phyloP scores from a whole-genome alignment of 805 yeast species.

The Yamadazyma paraphyllophila region DNA sequence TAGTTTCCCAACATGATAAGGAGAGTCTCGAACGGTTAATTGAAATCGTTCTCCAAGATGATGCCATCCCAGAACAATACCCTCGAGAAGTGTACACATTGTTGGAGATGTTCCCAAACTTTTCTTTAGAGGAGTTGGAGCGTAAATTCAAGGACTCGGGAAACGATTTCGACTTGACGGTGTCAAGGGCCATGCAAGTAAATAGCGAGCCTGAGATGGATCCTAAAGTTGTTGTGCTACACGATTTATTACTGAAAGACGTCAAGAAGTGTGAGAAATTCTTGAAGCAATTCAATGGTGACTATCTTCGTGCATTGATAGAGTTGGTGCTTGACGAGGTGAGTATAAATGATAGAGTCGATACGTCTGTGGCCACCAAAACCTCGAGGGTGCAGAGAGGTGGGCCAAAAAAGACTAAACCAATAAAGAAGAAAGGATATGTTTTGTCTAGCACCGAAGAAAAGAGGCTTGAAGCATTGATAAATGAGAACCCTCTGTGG shows the following conservation, averaged over 20 bases:
- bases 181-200: not conserved
- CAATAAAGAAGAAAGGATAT: not conserved
- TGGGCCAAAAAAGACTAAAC: not conserved
- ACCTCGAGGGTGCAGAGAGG: not conserved
- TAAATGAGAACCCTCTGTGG: not conserved
- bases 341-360: not conserved
- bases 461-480: slow-evolving; percentile 5
- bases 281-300: slow-evolving; percentile 2
- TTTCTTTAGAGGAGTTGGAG: not conserved
- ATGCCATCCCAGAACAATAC: not conserved
- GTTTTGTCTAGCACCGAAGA: slow-evolving; percentile 1
- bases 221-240: not conserved
- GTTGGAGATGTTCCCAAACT: slow-evolving; percentile 2
- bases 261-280: not conserved
- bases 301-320: slow-evolving; percentile 6
- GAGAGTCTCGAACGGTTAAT: not conserved
- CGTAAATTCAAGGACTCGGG: not conserved
- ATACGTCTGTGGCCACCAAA: not conserved
- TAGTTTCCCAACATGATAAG: not conserved
- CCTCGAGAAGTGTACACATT: slow-evolving; percentile 5
- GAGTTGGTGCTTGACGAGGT: slow-evolving; percentile 6
- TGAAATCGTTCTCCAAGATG: not conserved
- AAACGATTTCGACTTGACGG: not conserved
- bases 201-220: slow-evolving; percentile 24
- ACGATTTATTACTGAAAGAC: not conserved